Conservation (phyloP, 83 land plant genomes). For the Larix sibirica region DNA sequence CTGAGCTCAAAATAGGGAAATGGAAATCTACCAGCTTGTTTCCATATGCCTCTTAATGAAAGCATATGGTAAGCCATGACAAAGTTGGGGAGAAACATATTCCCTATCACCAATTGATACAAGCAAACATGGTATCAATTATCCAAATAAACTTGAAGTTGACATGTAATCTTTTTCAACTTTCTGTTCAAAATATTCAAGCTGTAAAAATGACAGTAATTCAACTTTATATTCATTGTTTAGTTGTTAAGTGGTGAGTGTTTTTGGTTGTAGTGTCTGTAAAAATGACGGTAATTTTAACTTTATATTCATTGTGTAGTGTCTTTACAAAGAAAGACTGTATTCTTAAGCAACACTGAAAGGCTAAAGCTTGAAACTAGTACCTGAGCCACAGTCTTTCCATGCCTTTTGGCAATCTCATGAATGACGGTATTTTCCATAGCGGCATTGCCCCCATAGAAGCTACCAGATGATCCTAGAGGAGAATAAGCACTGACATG, state of each 20-base stretch:
- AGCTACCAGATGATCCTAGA: conserved; percentile 47
- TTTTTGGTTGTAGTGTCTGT: neutral
- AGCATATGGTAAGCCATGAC: neutral
- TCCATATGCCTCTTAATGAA: too few relatives aligned
- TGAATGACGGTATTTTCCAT: conserved; percentile 20
- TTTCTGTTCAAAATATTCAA: neutral
- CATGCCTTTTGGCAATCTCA: conserved; percentile 20
- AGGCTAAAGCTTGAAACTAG: neutral
- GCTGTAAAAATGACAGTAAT: neutral
- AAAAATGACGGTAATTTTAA: neutral
- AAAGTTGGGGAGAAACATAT: neutral
- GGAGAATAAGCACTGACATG: conserved; percentile 57
- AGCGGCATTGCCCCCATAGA: neutral
- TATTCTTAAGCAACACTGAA: neutral
- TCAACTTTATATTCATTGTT: neutral
- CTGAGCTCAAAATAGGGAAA: neutral
- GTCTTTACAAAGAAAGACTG: neutral
- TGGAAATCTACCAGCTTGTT: too few relatives aligned
- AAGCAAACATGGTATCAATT: too few relatives aligned
- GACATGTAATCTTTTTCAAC: too few relatives aligned
- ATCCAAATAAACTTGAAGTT: too few relatives aligned
- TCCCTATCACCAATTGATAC: neutral
- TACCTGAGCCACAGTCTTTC: conserved; percentile 10
- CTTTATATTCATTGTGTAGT: neutral
- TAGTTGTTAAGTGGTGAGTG: neutral